Conservation (phyloP, 75 land plant species). For the Selaginella tamariscina region DNA sequence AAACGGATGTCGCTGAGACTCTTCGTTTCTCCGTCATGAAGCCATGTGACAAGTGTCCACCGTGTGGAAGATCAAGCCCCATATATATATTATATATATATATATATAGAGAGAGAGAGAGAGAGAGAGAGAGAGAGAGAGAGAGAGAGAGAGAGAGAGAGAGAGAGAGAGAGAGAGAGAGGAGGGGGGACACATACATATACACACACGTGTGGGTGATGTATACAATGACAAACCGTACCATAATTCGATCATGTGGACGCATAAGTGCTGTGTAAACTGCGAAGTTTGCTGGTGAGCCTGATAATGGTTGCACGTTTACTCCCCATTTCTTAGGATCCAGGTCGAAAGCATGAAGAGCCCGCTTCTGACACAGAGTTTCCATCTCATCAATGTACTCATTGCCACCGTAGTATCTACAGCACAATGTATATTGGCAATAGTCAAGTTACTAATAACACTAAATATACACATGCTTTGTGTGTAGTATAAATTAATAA, state of each 20-base stretch:
- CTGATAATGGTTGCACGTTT: conserved; percentile 88
- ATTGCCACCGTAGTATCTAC: conserved; percentile 95
- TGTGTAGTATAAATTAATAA: no score
- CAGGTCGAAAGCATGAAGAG: conserved; percentile 62
- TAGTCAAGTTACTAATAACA: no score
- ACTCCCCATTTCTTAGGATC: conserved; percentile 76
- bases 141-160: no score
- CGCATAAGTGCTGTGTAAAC: conserved; percentile 80
- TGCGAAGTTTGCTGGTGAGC: conserved; percentile 89
- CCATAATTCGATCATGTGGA: conserved; percentile 96
- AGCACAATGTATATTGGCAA: no score
- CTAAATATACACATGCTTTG: no score
- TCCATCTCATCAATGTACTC: conserved; percentile 79
- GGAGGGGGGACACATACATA: no score
- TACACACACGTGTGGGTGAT: no score
- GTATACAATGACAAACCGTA: conserved; percentile 20
- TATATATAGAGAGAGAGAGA: no score
- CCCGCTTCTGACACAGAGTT: conserved; percentile 64
- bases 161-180: no score
- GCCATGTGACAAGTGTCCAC: conserved; percentile 84
- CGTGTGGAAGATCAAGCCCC: conserved; percentile 80
- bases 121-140: no score
- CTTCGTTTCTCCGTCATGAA: conserved; percentile 80
- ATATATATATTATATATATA: neutral
- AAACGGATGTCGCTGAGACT: conserved; percentile 79